Base-by-base conservation (phyloP, 1,284 basidiomycete species). In the Microbotryum saponariae region DNA sequence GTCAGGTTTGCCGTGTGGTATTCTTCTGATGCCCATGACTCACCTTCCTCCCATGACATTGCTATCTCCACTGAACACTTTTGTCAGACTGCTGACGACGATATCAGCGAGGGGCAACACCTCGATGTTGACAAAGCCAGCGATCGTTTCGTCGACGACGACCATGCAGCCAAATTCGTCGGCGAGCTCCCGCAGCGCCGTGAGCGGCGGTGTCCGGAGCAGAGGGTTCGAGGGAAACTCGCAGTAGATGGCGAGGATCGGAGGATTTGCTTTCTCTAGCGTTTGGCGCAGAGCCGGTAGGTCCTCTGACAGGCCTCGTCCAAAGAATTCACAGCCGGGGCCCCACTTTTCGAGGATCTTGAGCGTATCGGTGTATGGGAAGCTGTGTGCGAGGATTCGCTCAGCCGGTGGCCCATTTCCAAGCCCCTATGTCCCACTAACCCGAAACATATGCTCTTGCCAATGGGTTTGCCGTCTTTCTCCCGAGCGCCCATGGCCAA, bases 41-140 rank as follows among this genome's bases (percentile, higher is more conserved):
- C 71, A 91, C 91, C 88, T 88, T 70, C 94, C 94, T 57, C 94
- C 94, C 94, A 98, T 97, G 60, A 94, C 92, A 73, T 98, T 98
- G 37, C 86, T 83, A 62, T 91, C 88, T 3, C 94, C 94, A 64
- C 89, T 92, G 77, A 99, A 98, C 27, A 98, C 82, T 78, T 98
- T 98, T 52, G 89, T 89, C 72, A 98, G 77, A 74, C 89, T 93
- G 71, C 89, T 91, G 56, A 88, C 93, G n/a, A 97, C 85, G 31
- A 98, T 83, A 76, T 98, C 96, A 2, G 88, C 89, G 68, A 85
- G 90, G 5, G 87, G 87, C 5, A 96, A 79, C 6, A 96, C 88
- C 71, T 96, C 88, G 51, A 98, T 91, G 70, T 98, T 98, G 69
- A 91, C 83, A 71, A 96, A 94, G 75, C 93, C 97, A 37, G 94